Percentiles rank a stretch among this genome's conserved stretches.
Evolutionary conservation across 2,329 filamentous ascomycete species (phyloP).

Genomic region (Colletotrichum orbiculare): DNA sequence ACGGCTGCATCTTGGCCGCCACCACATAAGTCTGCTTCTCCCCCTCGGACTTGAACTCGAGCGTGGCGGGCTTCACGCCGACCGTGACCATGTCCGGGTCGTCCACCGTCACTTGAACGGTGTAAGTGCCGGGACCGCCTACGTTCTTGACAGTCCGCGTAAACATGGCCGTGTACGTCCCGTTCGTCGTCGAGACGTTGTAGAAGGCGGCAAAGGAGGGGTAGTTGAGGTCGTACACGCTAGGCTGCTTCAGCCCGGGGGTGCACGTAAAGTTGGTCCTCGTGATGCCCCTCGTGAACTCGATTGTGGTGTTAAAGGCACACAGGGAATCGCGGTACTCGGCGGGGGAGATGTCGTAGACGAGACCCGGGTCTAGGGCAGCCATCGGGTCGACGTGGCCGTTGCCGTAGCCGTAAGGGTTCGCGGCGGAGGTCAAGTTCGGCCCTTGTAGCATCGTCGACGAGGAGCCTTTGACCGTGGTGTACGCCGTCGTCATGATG

Average conservation of each 20-base stretch:
- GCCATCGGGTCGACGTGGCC: constrained; percentile 39
- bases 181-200: not conserved
- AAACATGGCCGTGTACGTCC: constrained; percentile 21
- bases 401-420: constrained; percentile 26
- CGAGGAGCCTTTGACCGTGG: constrained; percentile 11
- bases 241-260: constrained; percentile 9
- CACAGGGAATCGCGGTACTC: constrained; percentile 41
- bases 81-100: not conserved
- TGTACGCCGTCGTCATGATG: constrained; percentile 33
- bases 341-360: constrained; percentile 38
- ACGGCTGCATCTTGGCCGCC: not conserved
- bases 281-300: constrained; percentile 20
- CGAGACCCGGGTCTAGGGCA: constrained; percentile 39
- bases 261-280: constrained; percentile 25
- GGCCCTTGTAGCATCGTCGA: not conserved
- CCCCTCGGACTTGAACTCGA: not conserved
- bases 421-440: not conserved
- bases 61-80: constrained; percentile 3
- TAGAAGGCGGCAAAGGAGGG: constrained; percentile 29
- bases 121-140: constrained; percentile 14
- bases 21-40: constrained; percentile 16
- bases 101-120: constrained; percentile 12
- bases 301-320: constrained; percentile 36
- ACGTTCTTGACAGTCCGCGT: constrained; percentile 32
- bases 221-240: constrained; percentile 35